Conservation (phyloP, 1,139 yeast species). For the Suhomyces chickasaworum region DNA sequence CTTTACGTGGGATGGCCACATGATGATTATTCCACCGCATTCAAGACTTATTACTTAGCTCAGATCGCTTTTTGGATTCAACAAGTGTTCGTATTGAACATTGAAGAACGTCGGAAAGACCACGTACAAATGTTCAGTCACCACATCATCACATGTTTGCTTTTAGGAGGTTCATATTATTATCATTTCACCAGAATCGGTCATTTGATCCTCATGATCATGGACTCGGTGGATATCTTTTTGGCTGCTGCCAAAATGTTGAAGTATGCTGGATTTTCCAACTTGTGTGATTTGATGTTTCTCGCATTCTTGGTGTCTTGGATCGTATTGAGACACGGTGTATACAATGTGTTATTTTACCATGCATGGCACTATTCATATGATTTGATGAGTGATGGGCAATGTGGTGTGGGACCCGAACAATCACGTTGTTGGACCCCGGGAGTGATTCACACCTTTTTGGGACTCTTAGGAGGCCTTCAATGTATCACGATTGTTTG, state of each 20-base stretch:
- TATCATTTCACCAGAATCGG: conserved; percentile 78
- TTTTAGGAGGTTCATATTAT: conserved; percentile 72
- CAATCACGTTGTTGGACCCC: conserved; percentile 62
- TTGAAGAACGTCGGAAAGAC: conserved; percentile 82
- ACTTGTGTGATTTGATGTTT: conserved; percentile 69
- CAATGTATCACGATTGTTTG: conserved; percentile 71
- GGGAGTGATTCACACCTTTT: conserved; percentile 50
- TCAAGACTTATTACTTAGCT: conserved; percentile 71
- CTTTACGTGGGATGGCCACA: conserved; percentile 82
- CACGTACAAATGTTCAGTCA: conserved; percentile 85
- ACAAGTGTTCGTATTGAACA: conserved; percentile 72
- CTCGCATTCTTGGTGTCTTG: conserved; percentile 66
- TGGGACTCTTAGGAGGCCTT: conserved; percentile 60
- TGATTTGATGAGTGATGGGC: conserved; percentile 42
- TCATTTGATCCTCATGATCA: conserved; percentile 70
- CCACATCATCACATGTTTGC: conserved; percentile 74
- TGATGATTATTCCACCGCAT: conserved; percentile 44
- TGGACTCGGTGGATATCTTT: conserved; percentile 82
- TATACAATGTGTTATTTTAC: conserved; percentile 67
- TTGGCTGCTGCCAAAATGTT: conserved; percentile 75
- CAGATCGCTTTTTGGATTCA: conserved; percentile 80
- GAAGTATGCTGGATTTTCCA: conserved; percentile 65
- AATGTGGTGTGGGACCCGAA: conserved; percentile 28
- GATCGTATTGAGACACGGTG: conserved; percentile 72
- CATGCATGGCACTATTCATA: conserved; percentile 46